These are phyloP conservation scores for Diaporthe eres DNA, from an alignment of 2,329 filamentous ascomycete genomes.

Conservation along the genomic window DNA sequence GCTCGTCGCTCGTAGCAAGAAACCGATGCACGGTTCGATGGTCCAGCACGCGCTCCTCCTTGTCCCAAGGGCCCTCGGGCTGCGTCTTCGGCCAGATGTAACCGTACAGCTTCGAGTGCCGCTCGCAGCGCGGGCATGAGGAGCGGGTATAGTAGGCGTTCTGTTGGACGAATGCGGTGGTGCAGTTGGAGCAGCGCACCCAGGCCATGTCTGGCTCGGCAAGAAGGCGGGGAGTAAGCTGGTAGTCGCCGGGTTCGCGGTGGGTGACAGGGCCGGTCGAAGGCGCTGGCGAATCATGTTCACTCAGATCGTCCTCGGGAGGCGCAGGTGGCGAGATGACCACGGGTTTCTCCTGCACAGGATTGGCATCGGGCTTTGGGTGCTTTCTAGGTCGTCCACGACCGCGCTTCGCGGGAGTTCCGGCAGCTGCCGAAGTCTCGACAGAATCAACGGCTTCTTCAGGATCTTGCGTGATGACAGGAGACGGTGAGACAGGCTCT, in stretches of 20 bases:
- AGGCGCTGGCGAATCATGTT: not conserved
- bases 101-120: constrained; percentile 95
- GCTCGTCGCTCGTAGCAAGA: constrained; percentile 78
- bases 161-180: constrained; percentile 85
- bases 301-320: not conserved
- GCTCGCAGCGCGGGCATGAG: constrained; percentile 92
- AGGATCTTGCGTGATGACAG: not conserved
- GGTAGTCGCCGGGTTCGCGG: constrained; percentile 83
- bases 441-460: constrained; percentile 11
- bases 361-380: constrained; percentile 44
- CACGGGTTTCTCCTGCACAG: not conserved
- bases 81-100: constrained; percentile 98
- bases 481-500: not conserved
- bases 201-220: constrained; percentile 83
- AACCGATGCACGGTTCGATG: constrained; percentile 92
- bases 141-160: constrained; percentile 90
- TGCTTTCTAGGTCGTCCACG: constrained; percentile 50
- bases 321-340: constrained; percentile 35
- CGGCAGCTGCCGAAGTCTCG: constrained; percentile 10
- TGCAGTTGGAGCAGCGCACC: constrained; percentile 91
- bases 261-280: constrained; percentile 46
- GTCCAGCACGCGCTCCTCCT: constrained; percentile 80
- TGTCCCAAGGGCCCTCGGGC: constrained; percentile 80
- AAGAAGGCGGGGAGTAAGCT: constrained; percentile 82
- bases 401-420: constrained; percentile 44